Conservation (phyloP, 306 rosid species). For the Oemleria cerasiformis region DNA sequence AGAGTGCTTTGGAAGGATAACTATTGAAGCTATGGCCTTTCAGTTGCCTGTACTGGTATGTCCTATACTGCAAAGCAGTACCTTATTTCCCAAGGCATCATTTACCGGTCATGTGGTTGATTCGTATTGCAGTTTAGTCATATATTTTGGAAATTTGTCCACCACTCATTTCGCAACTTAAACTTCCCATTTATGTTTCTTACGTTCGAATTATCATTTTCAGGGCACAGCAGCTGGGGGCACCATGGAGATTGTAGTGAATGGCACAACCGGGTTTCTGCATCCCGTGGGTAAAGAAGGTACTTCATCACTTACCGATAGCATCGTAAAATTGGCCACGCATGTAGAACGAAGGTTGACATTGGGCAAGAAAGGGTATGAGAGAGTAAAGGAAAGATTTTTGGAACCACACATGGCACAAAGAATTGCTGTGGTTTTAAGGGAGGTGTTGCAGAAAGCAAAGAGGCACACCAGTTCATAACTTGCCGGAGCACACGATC, state of each 20-base stretch:
- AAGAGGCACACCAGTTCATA: conserved; percentile 36
- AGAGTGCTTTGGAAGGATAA: conserved; percentile 86
- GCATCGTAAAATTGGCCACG: conserved; percentile 77
- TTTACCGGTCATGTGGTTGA: not conserved
- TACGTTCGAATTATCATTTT: not conserved
- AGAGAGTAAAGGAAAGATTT: conserved; percentile 77
- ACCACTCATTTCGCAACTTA: not conserved
- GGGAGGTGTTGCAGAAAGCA: conserved; percentile 60
- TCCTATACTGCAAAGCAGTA: conserved; percentile 1
- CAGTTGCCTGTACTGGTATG: conserved; percentile 82
- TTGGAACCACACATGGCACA: conserved; percentile 77
- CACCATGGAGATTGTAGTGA: conserved; percentile 83
- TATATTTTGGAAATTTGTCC: not conserved
- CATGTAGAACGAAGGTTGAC: conserved; percentile 88
- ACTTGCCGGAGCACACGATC: conserved; percentile 4
- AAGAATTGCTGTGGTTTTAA: conserved; percentile 77
- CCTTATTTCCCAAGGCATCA: conserved; percentile 14
- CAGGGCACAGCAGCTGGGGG: conserved; percentile 97
- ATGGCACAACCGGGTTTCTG: conserved; percentile 75
- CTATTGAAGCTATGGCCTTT: conserved; percentile 86
- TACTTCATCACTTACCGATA: conserved; percentile 55
- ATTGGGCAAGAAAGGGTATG: conserved; percentile 77
- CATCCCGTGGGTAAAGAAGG: conserved; percentile 84
- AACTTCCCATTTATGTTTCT: not conserved
- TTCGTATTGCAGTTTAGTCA: not conserved